Evolutionary conservation across 208 protist species (phyloP), one percentile per base, ranked within the genome.

Genomic region (Entamoeba invadens): DNA sequence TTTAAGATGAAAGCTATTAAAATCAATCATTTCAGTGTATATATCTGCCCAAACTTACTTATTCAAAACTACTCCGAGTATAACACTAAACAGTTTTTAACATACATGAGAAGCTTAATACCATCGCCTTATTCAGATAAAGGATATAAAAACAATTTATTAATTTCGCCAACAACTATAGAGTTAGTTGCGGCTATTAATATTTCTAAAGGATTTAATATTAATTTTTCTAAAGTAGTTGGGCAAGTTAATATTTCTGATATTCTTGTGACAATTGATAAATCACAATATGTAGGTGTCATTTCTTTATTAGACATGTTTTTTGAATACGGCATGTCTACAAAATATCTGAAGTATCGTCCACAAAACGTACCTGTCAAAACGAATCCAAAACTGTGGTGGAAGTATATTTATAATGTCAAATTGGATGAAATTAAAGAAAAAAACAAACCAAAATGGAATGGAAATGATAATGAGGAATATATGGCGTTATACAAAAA

Each of bases 191-290:
- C 57, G 0, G 57, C 57, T 12, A 87, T 87, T 87, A 87, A 87
- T 87, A 87, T 87, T 87, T 87, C 57, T 35, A 87, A 87, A 87
- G 57, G 57, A 87, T 87, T 87, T n/a, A 87, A 87, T 42, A 87
- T 87, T 12, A 35, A 87, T 42, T 87, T 10, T 87, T 12, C 57
- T 35, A 87, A 87, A 87, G 21, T 87, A 16, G 6, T 87, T 87
- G 57, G 57, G 12, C 57, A 87, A 87, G 57, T 87, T 42, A 87
- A 87, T 38, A n/a, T 87, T 12, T 42, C 18, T 38, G 57, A 87
- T n/a, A 87, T 87, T 14, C 31, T 42, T 42, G 38, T 87, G 12
- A 35, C 57, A 35, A 42, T 87, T 42, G 57, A 87, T 87, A 87
- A 87, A n/a, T 42, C 10, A 87, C 57, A 87, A 87, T 87, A 87